A percentile compares a stretch with the other conserved stretches of the same genome.
Evolutionary conservation across 345 rosid species (phyloP).

Genomic region (Durio zibethinus): DNA sequence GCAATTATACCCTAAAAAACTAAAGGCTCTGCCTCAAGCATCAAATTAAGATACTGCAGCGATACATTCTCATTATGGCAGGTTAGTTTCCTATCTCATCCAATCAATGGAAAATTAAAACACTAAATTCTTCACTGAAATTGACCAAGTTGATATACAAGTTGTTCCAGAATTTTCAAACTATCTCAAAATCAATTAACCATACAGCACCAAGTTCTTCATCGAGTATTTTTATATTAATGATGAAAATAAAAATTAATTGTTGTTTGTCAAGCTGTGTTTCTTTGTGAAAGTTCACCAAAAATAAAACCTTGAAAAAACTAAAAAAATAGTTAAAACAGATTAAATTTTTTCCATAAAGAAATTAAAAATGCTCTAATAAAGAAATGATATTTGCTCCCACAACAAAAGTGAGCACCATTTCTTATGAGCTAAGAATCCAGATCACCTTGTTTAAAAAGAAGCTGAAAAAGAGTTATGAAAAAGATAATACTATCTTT

Average conservation of each 20-base stretch:
- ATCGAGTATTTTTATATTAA: not conserved
- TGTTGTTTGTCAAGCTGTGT: too few species aligned
- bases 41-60: not conserved
- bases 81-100: not conserved
- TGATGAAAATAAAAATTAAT: too few species aligned
- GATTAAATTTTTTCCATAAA: not conserved
- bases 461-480: not conserved
- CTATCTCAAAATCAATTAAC: not conserved
- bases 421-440: conserved; percentile 15
- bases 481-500: conserved; percentile 6
- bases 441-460: conserved; percentile 4
- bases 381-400: not conserved
- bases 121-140: not conserved
- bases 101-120: not conserved
- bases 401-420: not conserved
- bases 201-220: not conserved
- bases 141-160: not conserved
- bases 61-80: not conserved
- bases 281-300: not conserved
- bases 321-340: not conserved
- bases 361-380: not conserved
- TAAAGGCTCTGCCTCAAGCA: conserved; percentile 3
- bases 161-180: not conserved
- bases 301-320: not conserved
- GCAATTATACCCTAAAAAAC: not conserved